A percentile compares a stretch with the other conserved stretches of the same genome.
These are phyloP conservation scores for Lactarius tabidus DNA, from an alignment of 768 basidiomycete genomes.

Conservation along the genomic window DNA sequence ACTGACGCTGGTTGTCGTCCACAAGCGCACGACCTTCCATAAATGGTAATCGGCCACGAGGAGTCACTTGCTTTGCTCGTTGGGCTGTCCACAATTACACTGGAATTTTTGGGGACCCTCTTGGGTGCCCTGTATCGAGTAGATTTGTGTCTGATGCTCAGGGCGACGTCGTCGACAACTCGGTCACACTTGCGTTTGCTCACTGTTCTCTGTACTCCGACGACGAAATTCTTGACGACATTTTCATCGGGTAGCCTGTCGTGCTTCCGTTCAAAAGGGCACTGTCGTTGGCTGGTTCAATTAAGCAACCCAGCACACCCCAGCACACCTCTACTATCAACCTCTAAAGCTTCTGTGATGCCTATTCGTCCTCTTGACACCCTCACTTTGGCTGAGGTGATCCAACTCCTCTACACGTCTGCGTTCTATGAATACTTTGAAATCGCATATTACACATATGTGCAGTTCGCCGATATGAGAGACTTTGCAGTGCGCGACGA, in stretches of 20 bases:
- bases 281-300: neutral
- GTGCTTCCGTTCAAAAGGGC: neutral
- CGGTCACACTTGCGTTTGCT: neutral
- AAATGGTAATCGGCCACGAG: neutral
- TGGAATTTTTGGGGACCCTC: neutral
- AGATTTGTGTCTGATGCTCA: neutral
- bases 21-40: neutral
- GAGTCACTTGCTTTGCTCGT: neutral
- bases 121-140: neutral
- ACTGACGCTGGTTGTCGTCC: neutral
- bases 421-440: neutral
- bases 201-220: neutral
- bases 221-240: neutral
- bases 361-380: neutral
- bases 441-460: neutral
- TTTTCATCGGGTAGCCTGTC: neutral
- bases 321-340: neutral
- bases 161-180: neutral
- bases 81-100: neutral
- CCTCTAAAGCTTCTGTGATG: neutral
- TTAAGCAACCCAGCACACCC: neutral
- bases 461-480: neutral
- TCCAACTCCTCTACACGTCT: neutral
- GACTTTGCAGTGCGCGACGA: slow-evolving; percentile 2
- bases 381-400: neutral